phyloP scores from a whole-genome alignment of 805 yeast species.

The Lachancea waltii region DNA sequence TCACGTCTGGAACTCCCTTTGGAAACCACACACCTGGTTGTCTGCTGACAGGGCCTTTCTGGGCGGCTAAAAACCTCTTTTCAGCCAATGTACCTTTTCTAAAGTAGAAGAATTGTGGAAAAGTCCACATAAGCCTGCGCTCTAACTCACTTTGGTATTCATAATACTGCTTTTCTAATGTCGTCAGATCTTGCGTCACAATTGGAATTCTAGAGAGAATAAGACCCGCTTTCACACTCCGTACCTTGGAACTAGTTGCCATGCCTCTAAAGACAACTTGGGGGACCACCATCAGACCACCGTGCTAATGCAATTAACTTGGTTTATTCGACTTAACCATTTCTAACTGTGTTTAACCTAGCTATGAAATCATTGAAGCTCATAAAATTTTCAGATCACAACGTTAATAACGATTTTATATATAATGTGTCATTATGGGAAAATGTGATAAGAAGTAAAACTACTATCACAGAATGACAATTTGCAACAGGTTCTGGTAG shows the following conservation, averaged over 20 bases:
- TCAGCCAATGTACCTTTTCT: slow-evolving; percentile 86
- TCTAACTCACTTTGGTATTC: slow-evolving; percentile 81
- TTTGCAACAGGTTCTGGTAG: too few species aligned
- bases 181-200: slow-evolving; percentile 67
- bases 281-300: slow-evolving; percentile 6
- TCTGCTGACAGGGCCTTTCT: slow-evolving; percentile 65
- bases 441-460: too few species aligned
- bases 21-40: slow-evolving; percentile 75
- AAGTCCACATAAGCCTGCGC: slow-evolving; percentile 93
- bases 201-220: slow-evolving; percentile 78
- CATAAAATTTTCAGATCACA: too few species aligned
- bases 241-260: slow-evolving; percentile 16
- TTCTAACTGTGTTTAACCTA: too few species aligned
- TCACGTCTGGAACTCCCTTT: slow-evolving; percentile 78
- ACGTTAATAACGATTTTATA: too few species aligned
- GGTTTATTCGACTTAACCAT: too few species aligned
- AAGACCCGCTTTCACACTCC: slow-evolving; percentile 41
- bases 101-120: slow-evolving; percentile 88
- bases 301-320: too few species aligned
- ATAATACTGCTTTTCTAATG: slow-evolving; percentile 69
- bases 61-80: slow-evolving; percentile 67
- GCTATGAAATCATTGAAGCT: too few species aligned
- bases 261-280: slow-evolving; percentile 4
- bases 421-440: too few species aligned
- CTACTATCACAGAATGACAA: too few species aligned